Percentiles rank a stretch among this genome's conserved stretches.
Conservation (phyloP, 345 rosid genomes). For the Microthlaspi erraticum region DNA sequence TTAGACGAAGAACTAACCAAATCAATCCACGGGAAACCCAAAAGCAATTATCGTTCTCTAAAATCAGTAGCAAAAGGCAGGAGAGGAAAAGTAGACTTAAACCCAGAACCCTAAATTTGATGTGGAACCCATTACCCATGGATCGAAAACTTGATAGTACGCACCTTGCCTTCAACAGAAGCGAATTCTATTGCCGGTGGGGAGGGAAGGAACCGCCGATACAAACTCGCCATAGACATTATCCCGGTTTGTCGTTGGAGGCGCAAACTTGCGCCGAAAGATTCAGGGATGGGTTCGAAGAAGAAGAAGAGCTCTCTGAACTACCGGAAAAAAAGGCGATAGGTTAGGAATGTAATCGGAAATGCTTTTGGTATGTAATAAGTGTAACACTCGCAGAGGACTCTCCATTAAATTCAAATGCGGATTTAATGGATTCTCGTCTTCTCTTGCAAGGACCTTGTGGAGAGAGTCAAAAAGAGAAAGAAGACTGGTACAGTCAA, state of each 20-base stretch:
- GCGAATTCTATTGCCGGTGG: constrained; percentile 89
- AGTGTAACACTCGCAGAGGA: constrained; percentile 22
- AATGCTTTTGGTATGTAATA: background rate
- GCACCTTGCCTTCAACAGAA: constrained; percentile 78
- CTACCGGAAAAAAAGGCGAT: constrained; percentile 16
- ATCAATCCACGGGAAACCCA: constrained; percentile 3
- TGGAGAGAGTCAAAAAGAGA: background rate
- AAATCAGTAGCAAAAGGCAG: background rate
- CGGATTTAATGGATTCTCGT: background rate
- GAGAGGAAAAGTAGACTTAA: background rate
- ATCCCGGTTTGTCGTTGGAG: background rate
- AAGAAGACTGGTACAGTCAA: constrained; percentile 8
- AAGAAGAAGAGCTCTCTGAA: constrained; percentile 11
- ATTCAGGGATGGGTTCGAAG: background rate
- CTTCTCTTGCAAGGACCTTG: constrained; percentile 2
- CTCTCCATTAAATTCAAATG: background rate
- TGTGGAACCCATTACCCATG: background rate
- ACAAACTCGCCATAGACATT: constrained; percentile 79
- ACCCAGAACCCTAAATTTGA: background rate
- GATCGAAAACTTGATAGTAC: background rate
- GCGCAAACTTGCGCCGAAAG: constrained; percentile 34
- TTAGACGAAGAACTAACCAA: background rate
- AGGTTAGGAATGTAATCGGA: background rate
- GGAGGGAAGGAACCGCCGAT: constrained; percentile 65
- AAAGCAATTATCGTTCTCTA: constrained; percentile 13